Evolutionary conservation across 2,329 filamentous ascomycete genomes (phyloP), one percentile per base, ranked within the genome.

Genomic region (Xylariales sp.): DNA sequence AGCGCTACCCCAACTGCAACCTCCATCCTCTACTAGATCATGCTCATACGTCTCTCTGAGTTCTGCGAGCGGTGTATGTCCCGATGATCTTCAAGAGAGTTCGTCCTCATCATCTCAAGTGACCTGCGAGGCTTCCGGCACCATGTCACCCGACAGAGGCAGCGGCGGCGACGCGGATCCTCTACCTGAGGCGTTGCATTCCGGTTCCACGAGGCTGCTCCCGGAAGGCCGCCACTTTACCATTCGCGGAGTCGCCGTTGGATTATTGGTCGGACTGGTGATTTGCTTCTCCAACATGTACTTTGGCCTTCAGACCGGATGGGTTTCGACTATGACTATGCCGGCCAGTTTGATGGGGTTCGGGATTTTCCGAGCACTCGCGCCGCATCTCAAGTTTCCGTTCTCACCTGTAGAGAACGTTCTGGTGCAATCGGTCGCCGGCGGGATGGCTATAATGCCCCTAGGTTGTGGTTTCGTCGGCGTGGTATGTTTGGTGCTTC

Each of bases 251-350:
- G 74, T 97, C 28, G 59, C 80, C 4, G 88, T 87, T 20, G 93
- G 93, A 12, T 71, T 95, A 5, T 69, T 78, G 3, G 93, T 98
- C 48, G 93, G 93, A 29, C 79, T 93, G 4, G 72, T 97, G 42
- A 95, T 97, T 56, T 93, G 87, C 59, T 95, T 95, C 61, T 94
- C 88, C 39, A 98, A 98, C 60, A 96, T 94, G 72, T 98, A 97
- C 64, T 98, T 98, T 61, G 93, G 93, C n/a, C 72, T 98, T 22
- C 93, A 97, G 66, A 94, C 88, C 20, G 70, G 71, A 48, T 76
- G 71, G 72, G 70, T 79, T 31, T 79, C 83, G 55, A 87, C 88
- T 51, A 97, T 98, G 93, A 87, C 88, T 12, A 96, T 98, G 89
- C 93, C 93, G 0, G 87, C 89, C 1, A 93, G 89, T 16, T 70